phyloP scores from a whole-genome alignment of 331 rosid genomes.

The Acacia pycnantha region DNA sequence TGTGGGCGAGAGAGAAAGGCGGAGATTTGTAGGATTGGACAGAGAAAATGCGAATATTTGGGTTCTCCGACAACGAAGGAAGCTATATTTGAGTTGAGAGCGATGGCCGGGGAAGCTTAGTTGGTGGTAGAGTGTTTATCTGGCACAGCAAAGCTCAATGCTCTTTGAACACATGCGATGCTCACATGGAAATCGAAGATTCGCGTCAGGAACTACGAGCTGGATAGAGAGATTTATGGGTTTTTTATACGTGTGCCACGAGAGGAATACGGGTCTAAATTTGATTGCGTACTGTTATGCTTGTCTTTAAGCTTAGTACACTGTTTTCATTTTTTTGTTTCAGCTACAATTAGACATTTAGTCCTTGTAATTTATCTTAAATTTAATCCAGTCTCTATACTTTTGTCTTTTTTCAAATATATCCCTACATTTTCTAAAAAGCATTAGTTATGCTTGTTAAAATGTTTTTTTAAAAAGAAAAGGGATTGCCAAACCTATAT shows the following conservation, averaged over 20 bases:
- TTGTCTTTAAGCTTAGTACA: neutral
- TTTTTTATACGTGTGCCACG: neutral
- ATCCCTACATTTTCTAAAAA: neutral
- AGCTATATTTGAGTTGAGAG: neutral
- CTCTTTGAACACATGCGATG: neutral
- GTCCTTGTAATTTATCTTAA: neutral
- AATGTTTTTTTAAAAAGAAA: no score
- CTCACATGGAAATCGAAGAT: constrained; percentile 21
- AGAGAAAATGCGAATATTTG: neutral
- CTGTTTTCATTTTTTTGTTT: neutral
- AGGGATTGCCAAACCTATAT: no score
- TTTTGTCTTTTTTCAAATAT: neutral
- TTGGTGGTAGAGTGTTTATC: neutral
- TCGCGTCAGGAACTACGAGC: constrained; percentile 14
- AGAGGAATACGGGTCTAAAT: neutral
- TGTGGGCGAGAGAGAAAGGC: neutral
- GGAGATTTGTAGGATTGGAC: neutral
- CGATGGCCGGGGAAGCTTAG: neutral
- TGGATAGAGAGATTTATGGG: neutral
- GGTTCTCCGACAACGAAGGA: neutral
- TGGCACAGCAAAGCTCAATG: neutral
- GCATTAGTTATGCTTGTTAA: no score
- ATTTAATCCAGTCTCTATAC: neutral
- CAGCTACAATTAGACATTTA: neutral
- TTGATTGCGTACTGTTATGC: neutral